Base-by-base conservation (phyloP, 192 early-diverging fungal species). In the Entrophospora sp. region DNA sequence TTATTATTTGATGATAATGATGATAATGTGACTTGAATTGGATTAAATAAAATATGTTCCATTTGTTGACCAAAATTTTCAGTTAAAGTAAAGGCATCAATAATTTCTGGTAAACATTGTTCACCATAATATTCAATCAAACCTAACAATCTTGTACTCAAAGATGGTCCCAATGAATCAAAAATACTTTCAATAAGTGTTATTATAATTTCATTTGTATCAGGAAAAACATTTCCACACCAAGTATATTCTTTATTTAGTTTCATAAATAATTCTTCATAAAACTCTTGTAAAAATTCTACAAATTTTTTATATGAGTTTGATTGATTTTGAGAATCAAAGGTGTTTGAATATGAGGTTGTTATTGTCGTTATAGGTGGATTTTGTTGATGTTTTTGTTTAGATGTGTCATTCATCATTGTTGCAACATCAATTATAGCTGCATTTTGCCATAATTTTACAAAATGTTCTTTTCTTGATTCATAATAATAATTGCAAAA, bases 401-500 rank as follows among this genome's bases (percentile, higher is more conserved):
- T n/a, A n/a, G n/a, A n/a, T n/a, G n/a, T n/a, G n/a, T n/a, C n/a
- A n/a, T n/a, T n/a, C n/a, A n/a, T n/a, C n/a, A n/a, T n/a, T n/a
- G n/a, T n/a, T n/a, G n/a, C n/a, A n/a, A n/a, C 43, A 43, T 67
- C 64, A 46, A 42, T 28, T 40, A 31, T 16, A 46, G 59, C 12
- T 5, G 66, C 43, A 10, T 44, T 46, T 44, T 75, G 72, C 81
- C 85, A 85, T 45, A 78, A 51, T 18, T 72, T 66, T n/a, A 84
- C 45, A 9, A 82, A 36, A 2, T 77, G 74, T 12, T 69, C 66
- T 25, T 69, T 79, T 6, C 76, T 69, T 25, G 75, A 69, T 38
- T 70, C 74, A 57, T 83, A 78, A 69, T 89, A 91, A 51, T 68
- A 75, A 34, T 85, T 72, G 43, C 77, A 61, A 72, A 89, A 89